Conservation (phyloP, 73 alveolate species). For the Loxodes magnus region DNA sequence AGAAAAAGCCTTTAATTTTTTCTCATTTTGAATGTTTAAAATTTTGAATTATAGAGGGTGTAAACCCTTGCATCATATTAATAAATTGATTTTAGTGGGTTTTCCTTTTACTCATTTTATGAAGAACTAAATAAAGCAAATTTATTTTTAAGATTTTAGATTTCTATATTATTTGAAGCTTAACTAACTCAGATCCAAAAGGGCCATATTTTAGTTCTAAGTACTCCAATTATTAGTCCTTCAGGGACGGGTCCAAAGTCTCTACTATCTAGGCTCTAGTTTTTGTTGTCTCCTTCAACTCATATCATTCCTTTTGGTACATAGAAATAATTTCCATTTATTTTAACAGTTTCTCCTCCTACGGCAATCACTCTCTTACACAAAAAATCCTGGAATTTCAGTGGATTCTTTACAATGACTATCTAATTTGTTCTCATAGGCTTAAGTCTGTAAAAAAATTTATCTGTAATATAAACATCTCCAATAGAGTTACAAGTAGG, state of each 20-base stretch:
- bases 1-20: no score
- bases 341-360: background rate
- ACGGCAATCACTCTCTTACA: constrained; percentile 6
- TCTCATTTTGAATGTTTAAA: no score
- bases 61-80: no score
- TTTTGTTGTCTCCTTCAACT: constrained; percentile 40
- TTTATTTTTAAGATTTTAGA: no score
- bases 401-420: constrained; percentile 2
- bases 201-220: constrained; percentile 27
- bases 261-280: constrained; percentile 24
- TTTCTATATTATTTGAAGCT: no score
- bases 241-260: constrained; percentile 37
- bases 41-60: no score
- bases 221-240: constrained; percentile 24
- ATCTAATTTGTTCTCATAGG: background rate
- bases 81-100: no score
- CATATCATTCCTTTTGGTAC: constrained; percentile 38
- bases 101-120: no score
- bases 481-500: constrained; percentile 9
- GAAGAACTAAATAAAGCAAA: no score
- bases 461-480: constrained; percentile 2
- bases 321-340: background rate
- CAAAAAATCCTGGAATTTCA: background rate
- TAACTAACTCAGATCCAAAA: no score
- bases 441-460: background rate